These are phyloP conservation scores for Zymoseptoria crescenta DNA, from an alignment of 2,329 filamentous ascomycete genomes.

Conservation along the genomic window DNA sequence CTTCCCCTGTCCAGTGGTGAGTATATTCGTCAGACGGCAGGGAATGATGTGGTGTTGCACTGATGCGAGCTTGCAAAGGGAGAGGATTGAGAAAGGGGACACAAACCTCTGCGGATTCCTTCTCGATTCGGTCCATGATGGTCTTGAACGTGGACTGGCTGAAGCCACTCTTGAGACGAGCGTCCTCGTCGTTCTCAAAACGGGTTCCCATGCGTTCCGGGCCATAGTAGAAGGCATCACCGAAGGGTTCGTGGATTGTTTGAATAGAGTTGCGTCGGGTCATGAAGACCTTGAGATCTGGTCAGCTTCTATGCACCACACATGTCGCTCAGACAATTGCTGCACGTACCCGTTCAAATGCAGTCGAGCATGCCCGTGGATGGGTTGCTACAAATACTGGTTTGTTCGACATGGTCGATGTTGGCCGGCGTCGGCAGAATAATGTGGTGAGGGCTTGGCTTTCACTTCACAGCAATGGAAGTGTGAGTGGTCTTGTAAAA, in stretches of 20 bases:
- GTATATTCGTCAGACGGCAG: background rate
- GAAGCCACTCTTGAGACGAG: slow-evolving; percentile 54
- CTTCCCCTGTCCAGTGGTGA: slow-evolving; percentile 57
- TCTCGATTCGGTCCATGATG: slow-evolving; percentile 68
- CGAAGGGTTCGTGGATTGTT: slow-evolving; percentile 92
- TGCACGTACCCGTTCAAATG: slow-evolving; percentile 77
- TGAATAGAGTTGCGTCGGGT: slow-evolving; percentile 72
- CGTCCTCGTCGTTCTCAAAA: slow-evolving; percentile 62
- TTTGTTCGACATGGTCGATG: slow-evolving; percentile 57
- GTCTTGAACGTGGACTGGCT: slow-evolving; percentile 63
- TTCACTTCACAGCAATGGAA: background rate
- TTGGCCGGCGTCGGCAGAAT: background rate
- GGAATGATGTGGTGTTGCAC: background rate
- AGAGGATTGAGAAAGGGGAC: background rate
- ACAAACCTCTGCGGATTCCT: slow-evolving; percentile 64
- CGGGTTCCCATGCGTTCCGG: slow-evolving; percentile 77
- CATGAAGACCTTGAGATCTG: slow-evolving; percentile 76
- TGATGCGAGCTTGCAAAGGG: background rate
- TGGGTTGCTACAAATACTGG: slow-evolving; percentile 91
- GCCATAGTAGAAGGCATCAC: slow-evolving; percentile 92
- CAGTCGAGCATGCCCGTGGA: slow-evolving; percentile 89
- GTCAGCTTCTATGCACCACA: slow-evolving; percentile 7
- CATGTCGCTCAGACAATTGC: background rate
- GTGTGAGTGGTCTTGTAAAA: background rate
- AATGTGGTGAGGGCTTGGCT: background rate